Evolutionary conservation across 306 rosid species (phyloP), one percentile per base, ranked within the genome.

Genomic region (Alnus rubra): DNA sequence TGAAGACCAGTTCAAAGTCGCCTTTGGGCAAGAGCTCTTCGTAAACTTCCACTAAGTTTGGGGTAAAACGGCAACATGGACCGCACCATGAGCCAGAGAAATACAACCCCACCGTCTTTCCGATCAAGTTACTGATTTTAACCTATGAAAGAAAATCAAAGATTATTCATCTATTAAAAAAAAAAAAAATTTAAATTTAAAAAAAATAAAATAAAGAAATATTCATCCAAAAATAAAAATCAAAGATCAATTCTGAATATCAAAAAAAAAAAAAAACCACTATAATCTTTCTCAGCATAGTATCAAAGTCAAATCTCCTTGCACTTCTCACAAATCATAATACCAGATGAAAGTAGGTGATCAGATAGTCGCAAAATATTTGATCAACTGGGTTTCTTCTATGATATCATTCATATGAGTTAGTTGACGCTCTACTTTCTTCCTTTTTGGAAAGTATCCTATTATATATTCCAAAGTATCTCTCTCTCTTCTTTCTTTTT

Each of bases 11-110:
- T 79, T 88, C 89, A 63, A 86, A 84, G 14, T 84, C 82, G 1
- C 74, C 85, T 33, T 75, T 86, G 18, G 88, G 71, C 1, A 79
- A 79, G 18, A 86, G 78, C 9, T 82, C 87, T 31, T 84, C 56
- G 69, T 86, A 84, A 10, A 73, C 68, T 71, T 86, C 85, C 30
- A 77, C 76, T 35, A 86, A 78, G 33, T 14, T 71, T 15, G 92
- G 92, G 12, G 92, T 86, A 74, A 88, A 88, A 52, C 83, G 80
- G 59, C 74, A 86, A 54, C 89, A 88, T 30, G 89, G 89, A 39
- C 83, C 80, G 47, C 89, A 88, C 92, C 92, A 88, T 19, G 87
- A 82, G 69, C 78, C 92, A 51, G 92, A 86, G 58, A 88, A 88
- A 74, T 86, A 88, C 72, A 88, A 62, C 18, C 86, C 92, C 31